phyloP scores from a whole-genome alignment of 371 early-diverging fungal species.

The Apophysomyces sp. region DNA sequence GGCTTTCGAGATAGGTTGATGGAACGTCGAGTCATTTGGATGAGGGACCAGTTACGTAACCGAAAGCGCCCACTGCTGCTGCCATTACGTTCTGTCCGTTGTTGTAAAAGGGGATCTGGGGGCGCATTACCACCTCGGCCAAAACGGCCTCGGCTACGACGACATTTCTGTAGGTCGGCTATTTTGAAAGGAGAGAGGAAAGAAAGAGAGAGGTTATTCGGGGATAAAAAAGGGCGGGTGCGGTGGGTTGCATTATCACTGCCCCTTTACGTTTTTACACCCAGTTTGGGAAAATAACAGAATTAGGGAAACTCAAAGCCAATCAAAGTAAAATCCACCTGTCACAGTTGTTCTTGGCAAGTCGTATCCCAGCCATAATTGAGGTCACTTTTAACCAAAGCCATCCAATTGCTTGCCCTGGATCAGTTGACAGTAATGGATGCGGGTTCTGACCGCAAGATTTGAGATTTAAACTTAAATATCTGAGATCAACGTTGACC shows the following conservation, averaged over 20 bases:
- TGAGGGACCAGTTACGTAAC: neutral
- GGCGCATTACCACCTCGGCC: neutral
- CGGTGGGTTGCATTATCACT: neutral
- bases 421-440: too few relatives aligned
- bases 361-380: too few relatives aligned
- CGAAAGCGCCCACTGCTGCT: neutral
- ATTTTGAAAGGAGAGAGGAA: neutral
- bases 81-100: neutral
- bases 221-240: neutral
- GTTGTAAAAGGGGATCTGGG: neutral
- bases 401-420: too few relatives aligned
- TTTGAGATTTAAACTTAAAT: too few relatives aligned
- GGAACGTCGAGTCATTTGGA: neutral
- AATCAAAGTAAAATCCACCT: neutral
- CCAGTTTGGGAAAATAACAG: neutral
- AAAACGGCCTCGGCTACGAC: neutral
- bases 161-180: neutral
- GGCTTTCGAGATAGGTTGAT: slow-evolving; percentile 3
- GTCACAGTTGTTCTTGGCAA: neutral
- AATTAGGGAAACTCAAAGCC: neutral
- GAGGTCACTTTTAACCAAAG: too few relatives aligned
- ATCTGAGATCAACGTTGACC: too few relatives aligned
- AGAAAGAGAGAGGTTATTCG: neutral
- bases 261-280: neutral
- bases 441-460: too few relatives aligned